Base-by-base conservation (phyloP, 441 rosid genomes). In the Monsonia emarginata region DNA sequence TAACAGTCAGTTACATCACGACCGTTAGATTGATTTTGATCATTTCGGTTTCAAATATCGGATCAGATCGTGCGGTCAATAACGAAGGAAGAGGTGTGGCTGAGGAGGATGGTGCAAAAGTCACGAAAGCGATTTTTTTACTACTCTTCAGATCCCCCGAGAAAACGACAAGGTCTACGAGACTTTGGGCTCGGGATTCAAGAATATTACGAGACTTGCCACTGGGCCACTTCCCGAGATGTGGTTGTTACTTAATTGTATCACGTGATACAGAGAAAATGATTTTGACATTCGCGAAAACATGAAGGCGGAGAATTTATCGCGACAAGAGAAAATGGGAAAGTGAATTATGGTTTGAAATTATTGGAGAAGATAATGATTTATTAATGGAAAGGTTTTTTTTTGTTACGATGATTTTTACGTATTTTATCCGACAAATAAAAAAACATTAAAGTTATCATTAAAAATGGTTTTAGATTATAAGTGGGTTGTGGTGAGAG, bases 121-220 rank as follows among this genome's bases (percentile, higher is more conserved):
- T 48, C 3, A 0, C 11, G 59, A 78, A 63, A 75, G 76, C 68
- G 72, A 78, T 69, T 62, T 73, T 65, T 52, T 25, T 46, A 67
- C 71, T 26, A n/a, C 74, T 65, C 65, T 74, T 44, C 76, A 78
- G 81, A 81, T 76, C 74, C 72, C 74, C 72, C 69, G 48, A 32
- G 64, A 7, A 82, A 74, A 78, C 82, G 86, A 83, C 89, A 84
- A 70, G 31, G 77, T 68, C 81, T 83, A 72, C 27, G 66, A 72
- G 75, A 70, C 63, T 16, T 24, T 57, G 72, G 76, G 88, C 84
- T 71, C 30, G 64, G 70, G 72, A 65, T 54, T 78, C 5, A 14
- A 13, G 44, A 65, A 63, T 80, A 79, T 83, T 80, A 82, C 88
- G 65, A 34, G 36, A 59, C 34, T 34, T 82, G 82, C 85, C 88